These are phyloP conservation scores for Aspergillus panamensis DNA, from an alignment of 495 filamentous ascomycete species.

Conservation along the genomic window DNA sequence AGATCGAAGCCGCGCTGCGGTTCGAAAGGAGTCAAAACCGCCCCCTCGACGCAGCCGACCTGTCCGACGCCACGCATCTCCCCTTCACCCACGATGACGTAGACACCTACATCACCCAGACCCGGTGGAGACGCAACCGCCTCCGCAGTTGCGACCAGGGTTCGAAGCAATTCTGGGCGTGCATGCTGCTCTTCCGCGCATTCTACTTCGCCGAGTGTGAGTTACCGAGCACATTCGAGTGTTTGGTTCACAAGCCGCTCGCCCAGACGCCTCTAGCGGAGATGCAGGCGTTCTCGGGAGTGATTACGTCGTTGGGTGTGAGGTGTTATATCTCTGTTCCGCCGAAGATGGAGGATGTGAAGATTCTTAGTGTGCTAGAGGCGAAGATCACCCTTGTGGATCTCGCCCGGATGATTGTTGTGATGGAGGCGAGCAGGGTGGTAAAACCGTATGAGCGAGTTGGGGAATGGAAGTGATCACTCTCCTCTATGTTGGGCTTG, in stretches of 20 bases:
- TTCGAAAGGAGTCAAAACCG: conserved; percentile 59
- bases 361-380: conserved; percentile 51
- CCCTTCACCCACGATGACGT: conserved; percentile 61
- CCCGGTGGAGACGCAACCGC: conserved; percentile 32
- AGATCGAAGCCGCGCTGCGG: conserved; percentile 78
- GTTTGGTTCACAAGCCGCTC: conserved; percentile 42
- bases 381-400: conserved; percentile 58
- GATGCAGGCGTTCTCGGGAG: conserved; percentile 24
- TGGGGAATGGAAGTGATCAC: conserved; percentile 34
- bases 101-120: conserved; percentile 40
- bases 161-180: conserved; percentile 57
- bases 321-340: conserved; percentile 30
- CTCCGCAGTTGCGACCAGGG: conserved; percentile 33
- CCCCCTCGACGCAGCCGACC: conserved; percentile 43
- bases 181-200: conserved; percentile 69
- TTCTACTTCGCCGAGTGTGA: conserved; percentile 65
- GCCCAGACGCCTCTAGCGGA: conserved; percentile 32
- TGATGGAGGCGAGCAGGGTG: conserved; percentile 50
- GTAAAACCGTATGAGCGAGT: conserved; percentile 39
- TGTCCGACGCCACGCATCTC: conserved; percentile 42
- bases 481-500: too few species aligned
- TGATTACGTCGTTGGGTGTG: conserved; percentile 36
- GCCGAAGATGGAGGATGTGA: conserved; percentile 30
- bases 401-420: conserved; percentile 45
- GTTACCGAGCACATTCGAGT: conserved; percentile 61